Conservation (phyloP, 176 grass and related monocot species). For the Zoysia japonica region DNA sequence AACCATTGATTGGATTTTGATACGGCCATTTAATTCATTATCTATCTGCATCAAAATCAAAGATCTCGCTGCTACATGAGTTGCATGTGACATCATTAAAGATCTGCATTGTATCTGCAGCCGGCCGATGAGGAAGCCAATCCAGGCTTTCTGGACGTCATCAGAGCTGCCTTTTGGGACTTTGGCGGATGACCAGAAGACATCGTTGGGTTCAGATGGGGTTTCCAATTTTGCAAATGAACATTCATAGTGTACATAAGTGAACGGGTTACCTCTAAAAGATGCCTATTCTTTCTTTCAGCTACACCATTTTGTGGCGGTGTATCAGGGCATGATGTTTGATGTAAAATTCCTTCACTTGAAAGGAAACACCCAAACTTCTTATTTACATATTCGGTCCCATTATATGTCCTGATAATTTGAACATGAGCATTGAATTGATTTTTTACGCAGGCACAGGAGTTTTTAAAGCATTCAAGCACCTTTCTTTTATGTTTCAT, state of each 20-base stretch:
- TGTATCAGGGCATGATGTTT: too few species aligned
- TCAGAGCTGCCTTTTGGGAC: not conserved
- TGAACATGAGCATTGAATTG: too few species aligned
- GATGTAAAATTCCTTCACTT: too few species aligned
- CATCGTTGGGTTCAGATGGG: not conserved
- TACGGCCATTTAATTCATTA: not conserved
- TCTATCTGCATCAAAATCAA: not conserved
- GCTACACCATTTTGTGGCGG: too few species aligned
- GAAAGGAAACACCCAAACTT: too few species aligned
- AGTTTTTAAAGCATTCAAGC: too few species aligned
- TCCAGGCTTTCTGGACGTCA: not conserved
- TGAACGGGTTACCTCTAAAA: too few species aligned
- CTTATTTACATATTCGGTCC: too few species aligned
- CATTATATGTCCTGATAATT: too few species aligned
- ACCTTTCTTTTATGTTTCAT: too few species aligned
- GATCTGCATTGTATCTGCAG: not conserved
- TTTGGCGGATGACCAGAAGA: not conserved
- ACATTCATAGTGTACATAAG: not conserved
- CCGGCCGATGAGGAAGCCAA: not conserved
- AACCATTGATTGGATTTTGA: not conserved
- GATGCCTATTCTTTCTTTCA: too few species aligned
- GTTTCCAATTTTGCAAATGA: not conserved
- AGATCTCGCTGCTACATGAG: not conserved
- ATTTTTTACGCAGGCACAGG: too few species aligned
- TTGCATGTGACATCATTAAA: not conserved